A percentile compares a stretch with the other conserved stretches of the same genome.
These are phyloP conservation scores for Amanita polypyramis DNA, from an alignment of 768 basidiomycete genomes.

Conservation along the genomic window DNA sequence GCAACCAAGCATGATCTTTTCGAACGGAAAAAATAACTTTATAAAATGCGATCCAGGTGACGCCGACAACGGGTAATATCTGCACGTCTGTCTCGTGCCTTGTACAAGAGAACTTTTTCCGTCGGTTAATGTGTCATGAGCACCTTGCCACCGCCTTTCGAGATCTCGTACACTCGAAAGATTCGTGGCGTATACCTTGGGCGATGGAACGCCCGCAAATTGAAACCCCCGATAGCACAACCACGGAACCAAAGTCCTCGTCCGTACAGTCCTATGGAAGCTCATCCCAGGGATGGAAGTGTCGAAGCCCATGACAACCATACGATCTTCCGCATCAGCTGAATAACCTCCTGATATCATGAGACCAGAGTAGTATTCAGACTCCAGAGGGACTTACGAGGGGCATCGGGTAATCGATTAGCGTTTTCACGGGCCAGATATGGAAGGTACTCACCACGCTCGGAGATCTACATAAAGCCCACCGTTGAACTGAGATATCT, in stretches of 20 bases:
- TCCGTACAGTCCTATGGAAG: too few relatives aligned
- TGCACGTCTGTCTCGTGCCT: not conserved
- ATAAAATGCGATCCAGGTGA: not conserved
- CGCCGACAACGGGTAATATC: not conserved
- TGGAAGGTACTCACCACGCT: slow-evolving; percentile 4
- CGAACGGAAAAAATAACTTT: not conserved
- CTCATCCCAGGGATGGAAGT: too few relatives aligned
- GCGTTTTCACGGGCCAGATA: not conserved
- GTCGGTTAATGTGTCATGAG: not conserved
- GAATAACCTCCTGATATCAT: not conserved
- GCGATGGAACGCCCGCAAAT: too few relatives aligned
- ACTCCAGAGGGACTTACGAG: not conserved
- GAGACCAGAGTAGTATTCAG: not conserved
- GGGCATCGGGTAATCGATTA: not conserved
- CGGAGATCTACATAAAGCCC: not conserved
- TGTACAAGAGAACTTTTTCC: not conserved
- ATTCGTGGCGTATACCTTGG: too few relatives aligned
- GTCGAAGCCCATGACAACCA: too few relatives aligned
- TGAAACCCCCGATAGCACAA: too few relatives aligned
- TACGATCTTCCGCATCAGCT: not conserved
- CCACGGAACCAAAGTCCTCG: too few relatives aligned
- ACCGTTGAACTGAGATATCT: not conserved
- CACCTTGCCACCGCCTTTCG: too few relatives aligned
- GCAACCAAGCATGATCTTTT: not conserved
- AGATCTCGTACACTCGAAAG: too few relatives aligned